phyloP scores from a whole-genome alignment of 2,329 filamentous ascomycete genomes.

The Chaetomiaceae sp. region DNA sequence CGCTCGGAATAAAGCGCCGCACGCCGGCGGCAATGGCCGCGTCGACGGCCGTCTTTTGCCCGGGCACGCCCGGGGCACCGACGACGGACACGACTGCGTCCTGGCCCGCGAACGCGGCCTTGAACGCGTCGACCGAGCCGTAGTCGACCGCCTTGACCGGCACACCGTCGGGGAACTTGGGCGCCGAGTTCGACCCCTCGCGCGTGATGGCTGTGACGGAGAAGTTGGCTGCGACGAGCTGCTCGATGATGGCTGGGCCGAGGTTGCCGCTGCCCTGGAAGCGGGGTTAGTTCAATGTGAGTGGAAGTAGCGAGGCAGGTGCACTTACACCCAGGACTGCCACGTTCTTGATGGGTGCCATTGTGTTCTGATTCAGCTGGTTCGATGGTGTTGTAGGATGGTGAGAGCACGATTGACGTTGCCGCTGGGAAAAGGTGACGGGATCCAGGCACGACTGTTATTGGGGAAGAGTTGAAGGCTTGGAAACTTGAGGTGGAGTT shows the following conservation, averaged over 20 bases:
- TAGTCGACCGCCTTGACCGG: slow-evolving; percentile 43
- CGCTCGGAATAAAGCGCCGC: slow-evolving; percentile 51
- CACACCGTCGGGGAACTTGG: slow-evolving; percentile 30
- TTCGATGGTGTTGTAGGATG: background rate
- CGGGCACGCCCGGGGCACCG: slow-evolving; percentile 34
- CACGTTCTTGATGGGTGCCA: slow-evolving; percentile 29
- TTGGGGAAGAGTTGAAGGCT: too few species aligned
- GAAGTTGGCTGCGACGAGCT: slow-evolving; percentile 36
- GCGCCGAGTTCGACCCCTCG: slow-evolving; percentile 31
- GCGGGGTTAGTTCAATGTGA: background rate
- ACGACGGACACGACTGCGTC: slow-evolving; percentile 52
- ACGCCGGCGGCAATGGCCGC: slow-evolving; percentile 51
- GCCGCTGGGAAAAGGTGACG: background rate
- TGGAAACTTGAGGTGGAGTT: too few species aligned
- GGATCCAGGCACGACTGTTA: too few species aligned
- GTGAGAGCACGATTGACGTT: background rate
- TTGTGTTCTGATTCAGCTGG: slow-evolving; percentile 1
- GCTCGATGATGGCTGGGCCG: slow-evolving; percentile 27
- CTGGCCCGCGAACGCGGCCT: slow-evolving; percentile 42
- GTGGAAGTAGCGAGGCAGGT: background rate
- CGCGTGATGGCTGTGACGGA: slow-evolving; percentile 47
- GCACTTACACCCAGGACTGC: slow-evolving; percentile 32
- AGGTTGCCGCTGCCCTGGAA: slow-evolving; percentile 30
- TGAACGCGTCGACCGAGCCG: slow-evolving; percentile 37
- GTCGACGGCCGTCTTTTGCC: slow-evolving; percentile 46